phyloP scores from a whole-genome alignment of 768 basidiomycete species.

The Podaxis mareebaensis region DNA sequence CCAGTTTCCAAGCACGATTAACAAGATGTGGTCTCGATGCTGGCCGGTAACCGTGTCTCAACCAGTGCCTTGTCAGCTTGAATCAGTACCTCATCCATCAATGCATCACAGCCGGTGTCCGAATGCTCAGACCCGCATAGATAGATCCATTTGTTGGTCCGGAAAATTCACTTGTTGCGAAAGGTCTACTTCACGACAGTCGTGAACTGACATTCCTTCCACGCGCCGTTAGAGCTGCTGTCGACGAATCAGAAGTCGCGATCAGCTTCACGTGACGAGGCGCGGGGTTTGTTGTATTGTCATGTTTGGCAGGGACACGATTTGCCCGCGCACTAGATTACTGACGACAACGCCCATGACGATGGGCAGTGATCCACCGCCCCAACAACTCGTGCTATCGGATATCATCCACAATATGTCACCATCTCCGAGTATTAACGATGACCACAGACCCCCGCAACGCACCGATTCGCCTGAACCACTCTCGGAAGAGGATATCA shows the following conservation, averaged over 20 bases:
- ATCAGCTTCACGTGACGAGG: slow-evolving; percentile 14
- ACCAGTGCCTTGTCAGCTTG: too few species aligned
- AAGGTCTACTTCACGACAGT: too few species aligned
- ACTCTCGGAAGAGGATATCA: slow-evolving; percentile 48
- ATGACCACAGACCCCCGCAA: slow-evolving; percentile 14
- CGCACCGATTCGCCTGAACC: slow-evolving; percentile 27
- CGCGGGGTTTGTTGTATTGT: slow-evolving; percentile 16
- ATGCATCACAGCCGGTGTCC: too few species aligned
- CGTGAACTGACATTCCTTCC: too few species aligned
- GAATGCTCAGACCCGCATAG: too few species aligned
- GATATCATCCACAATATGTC: slow-evolving; percentile 59
- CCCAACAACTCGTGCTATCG: slow-evolving; percentile 46
- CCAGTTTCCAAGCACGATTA: too few species aligned
- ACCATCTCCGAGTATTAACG: slow-evolving; percentile 42
- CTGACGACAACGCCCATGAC: slow-evolving; percentile 8
- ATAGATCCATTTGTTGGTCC: too few species aligned
- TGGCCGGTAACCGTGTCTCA: too few species aligned
- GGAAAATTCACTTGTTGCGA: too few species aligned
- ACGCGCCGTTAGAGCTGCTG: not conserved
- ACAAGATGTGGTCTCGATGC: too few species aligned
- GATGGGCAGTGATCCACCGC: slow-evolving; percentile 19
- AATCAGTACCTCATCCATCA: too few species aligned
- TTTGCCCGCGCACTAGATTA: slow-evolving; percentile 14
- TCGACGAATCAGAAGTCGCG: not conserved
- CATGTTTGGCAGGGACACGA: slow-evolving; percentile 18